These are phyloP conservation scores for Fusarium avenaceum DNA, from an alignment of 2,329 filamentous ascomycete genomes.

Conservation along the genomic window DNA sequence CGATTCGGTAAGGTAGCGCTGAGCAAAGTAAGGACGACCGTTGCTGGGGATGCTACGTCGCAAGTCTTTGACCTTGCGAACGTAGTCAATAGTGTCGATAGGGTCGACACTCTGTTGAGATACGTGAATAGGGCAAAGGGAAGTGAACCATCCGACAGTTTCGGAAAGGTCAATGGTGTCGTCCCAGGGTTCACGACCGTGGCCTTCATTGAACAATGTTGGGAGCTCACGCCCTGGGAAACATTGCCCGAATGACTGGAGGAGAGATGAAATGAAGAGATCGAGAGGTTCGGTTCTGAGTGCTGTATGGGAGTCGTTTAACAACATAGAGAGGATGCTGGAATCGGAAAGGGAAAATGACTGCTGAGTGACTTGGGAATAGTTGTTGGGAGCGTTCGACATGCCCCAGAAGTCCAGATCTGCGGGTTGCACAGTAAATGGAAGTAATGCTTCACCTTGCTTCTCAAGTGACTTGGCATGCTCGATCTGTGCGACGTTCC, in stretches of 20 bases:
- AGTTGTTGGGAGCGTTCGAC: constrained; percentile 15
- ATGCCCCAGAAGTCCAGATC: constrained; percentile 44
- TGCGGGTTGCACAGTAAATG: constrained; percentile 12
- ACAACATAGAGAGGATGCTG: background rate
- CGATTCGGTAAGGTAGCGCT: constrained; percentile 11
- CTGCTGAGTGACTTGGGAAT: constrained; percentile 9
- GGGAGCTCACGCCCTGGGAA: constrained; percentile 55
- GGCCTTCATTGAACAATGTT: constrained; percentile 57
- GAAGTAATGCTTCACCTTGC: background rate
- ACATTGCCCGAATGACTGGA: constrained; percentile 52
- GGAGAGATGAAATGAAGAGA: constrained; percentile 54
- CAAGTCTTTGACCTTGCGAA: constrained; percentile 26
- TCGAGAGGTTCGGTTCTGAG: constrained; percentile 57
- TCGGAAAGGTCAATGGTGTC: constrained; percentile 53
- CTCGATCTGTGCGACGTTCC: constrained; percentile 54
- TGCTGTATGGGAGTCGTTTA: constrained; percentile 49
- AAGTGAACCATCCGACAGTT: constrained; percentile 63
- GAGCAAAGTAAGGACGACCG: constrained; percentile 34
- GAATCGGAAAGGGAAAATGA: constrained; percentile 24
- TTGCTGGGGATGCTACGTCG: constrained; percentile 29
- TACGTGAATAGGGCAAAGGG: constrained; percentile 53
- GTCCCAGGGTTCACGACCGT: constrained; percentile 58
- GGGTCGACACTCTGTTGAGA: background rate
- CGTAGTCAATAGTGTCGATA: constrained; percentile 15
- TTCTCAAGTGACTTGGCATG: constrained; percentile 41